Percentiles rank a stretch among this genome's conserved stretches.
Conservation (phyloP, 768 basidiomycete species). For the Hericium erinaceus region DNA sequence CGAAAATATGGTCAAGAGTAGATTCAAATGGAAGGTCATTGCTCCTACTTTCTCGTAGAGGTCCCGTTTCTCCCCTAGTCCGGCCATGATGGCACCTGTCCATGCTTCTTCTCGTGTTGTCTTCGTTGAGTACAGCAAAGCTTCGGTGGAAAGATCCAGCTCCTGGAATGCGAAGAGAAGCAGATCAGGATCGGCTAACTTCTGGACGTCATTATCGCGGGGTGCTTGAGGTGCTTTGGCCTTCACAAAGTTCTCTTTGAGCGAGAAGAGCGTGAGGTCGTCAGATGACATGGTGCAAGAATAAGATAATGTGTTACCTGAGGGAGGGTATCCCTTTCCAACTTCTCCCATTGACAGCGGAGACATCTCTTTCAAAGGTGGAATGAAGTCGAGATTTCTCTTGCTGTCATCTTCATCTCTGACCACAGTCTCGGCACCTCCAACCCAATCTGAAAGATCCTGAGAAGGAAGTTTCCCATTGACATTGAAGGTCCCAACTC, state of each 20-base stretch:
- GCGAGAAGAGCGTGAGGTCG: too few relatives aligned
- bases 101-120: conserved; percentile 64
- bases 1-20: not conserved
- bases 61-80: conserved; percentile 55
- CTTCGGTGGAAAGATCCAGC: conserved; percentile 69
- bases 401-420: not conserved
- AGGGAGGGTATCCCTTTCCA: not conserved
- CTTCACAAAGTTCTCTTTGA: too few relatives aligned
- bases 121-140: conserved; percentile 60
- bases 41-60: conserved; percentile 55
- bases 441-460: conserved; percentile 61
- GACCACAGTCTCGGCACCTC: conserved; percentile 14
- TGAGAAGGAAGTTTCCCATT: conserved; percentile 70
- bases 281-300: too few relatives aligned
- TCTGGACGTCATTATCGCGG: not conserved
- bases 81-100: conserved; percentile 55
- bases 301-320: too few relatives aligned
- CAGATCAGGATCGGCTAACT: conserved; percentile 46
- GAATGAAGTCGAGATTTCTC: conserved; percentile 10
- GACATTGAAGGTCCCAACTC: conserved; percentile 78
- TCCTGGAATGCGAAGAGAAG: conserved; percentile 77
- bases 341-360: conserved; percentile 16
- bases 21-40: too few relatives aligned
- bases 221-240: not conserved
- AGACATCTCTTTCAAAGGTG: conserved; percentile 18